Evolutionary conservation across 805 yeast genomes (phyloP).

Genomic region (Cyberlindnera samutprakarnensis): DNA sequence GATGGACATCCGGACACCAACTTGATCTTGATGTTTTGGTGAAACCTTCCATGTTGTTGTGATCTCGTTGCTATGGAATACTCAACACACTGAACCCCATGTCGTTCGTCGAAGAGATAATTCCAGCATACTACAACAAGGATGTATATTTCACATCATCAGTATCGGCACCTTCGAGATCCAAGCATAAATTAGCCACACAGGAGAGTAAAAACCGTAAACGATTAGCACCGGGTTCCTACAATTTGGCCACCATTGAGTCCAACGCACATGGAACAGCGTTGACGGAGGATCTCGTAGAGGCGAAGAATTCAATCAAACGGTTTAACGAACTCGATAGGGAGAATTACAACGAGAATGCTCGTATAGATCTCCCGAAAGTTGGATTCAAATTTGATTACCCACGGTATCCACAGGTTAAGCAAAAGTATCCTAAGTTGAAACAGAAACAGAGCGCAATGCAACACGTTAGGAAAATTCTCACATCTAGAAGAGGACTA

Average conservation of each 20-base stretch:
- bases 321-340: slow-evolving; percentile 34
- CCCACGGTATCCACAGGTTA: slow-evolving; percentile 9
- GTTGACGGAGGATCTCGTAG: slow-evolving; percentile 21
- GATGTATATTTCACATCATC: slow-evolving; percentile 22
- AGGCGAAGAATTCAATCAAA: slow-evolving; percentile 29
- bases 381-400: slow-evolving; percentile 21
- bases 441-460: slow-evolving; percentile 20
- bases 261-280: slow-evolving; percentile 21
- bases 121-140: slow-evolving; percentile 10
- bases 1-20: too few relatives aligned
- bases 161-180: slow-evolving; percentile 13
- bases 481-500: slow-evolving; percentile 34
- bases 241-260: slow-evolving; percentile 20
- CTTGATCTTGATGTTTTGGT: too few relatives aligned
- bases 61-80: too few relatives aligned
- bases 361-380: slow-evolving; percentile 32
- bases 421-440: slow-evolving; percentile 8
- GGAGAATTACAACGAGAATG: slow-evolving; percentile 36
- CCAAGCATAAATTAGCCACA: slow-evolving; percentile 9
- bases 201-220: slow-evolving; percentile 14
- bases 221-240: slow-evolving; percentile 22
- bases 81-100: too few relatives aligned
- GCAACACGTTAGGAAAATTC: slow-evolving; percentile 29
- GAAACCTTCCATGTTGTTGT: too few relatives aligned
- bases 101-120: slow-evolving; percentile 18